Base-by-base conservation (phyloP, 2,329 filamentous ascomycete genomes). In the Neofusicoccum parvum region DNA sequence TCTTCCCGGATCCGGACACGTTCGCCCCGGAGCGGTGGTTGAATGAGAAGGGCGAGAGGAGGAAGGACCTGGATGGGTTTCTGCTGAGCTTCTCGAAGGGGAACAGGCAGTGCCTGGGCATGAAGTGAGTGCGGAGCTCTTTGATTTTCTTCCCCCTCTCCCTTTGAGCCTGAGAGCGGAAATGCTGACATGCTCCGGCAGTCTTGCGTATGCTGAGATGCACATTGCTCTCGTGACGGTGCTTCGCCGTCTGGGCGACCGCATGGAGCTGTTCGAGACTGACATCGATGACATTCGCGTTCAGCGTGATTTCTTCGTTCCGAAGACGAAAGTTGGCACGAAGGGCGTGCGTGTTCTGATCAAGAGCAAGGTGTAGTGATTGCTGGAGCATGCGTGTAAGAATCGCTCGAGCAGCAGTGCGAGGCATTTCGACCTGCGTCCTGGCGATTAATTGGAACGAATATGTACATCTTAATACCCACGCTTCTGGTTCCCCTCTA, bases 251-350 rank as follows among this genome's bases (percentile, higher is more conserved):
- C 56, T 69, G 39, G 59, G 53, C 11, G 58, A 48, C 15, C 34
- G 59, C 4, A 37, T 69, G 34, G 54, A 68, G 50, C 48, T 68
- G 15, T 68, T 63, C n/a, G 67, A 70, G 51, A 72, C 70, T 32
- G 65, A 70, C 43, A 68, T 73, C 1, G 68, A 45, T 5, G 76
- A 78, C 65, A 75, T 78, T 39, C 65, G 73, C 64, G 65, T 78
- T 15, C 72, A 70, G 0, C 72, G 77, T 51, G 79, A 81, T 66
- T 76, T 76, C 45, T 80, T 81, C 49, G 75, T 76, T 50, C 78
- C 78, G 5, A 70, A 75, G 2, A 64, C 73, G 2, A 71, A 62
- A 66, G 10, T 72, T 48, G 75, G 74, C 20, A 71, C 71, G 0
- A 77, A 78, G 64, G 79, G 79, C 0, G 71, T 80, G 5, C 69